These are phyloP conservation scores for Aspergillus alliaceus DNA, from an alignment of 2,329 filamentous ascomycete species.

Conservation along the genomic window DNA sequence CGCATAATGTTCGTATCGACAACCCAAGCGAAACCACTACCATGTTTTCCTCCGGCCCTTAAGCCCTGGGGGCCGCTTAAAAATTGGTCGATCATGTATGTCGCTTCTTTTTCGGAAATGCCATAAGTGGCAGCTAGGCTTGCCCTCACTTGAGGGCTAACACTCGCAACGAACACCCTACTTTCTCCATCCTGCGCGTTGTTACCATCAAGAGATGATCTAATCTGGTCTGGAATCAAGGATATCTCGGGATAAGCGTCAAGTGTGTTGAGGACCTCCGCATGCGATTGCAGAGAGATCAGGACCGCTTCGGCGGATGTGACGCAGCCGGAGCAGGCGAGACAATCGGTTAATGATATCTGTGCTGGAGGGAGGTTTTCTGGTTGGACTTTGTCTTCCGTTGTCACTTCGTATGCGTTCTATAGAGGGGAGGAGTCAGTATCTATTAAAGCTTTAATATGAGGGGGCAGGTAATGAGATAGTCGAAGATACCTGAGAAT, in stretches of 20 bases:
- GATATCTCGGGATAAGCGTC: conserved; percentile 59
- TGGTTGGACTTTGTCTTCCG: conserved; percentile 72
- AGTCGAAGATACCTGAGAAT: conserved; percentile 41
- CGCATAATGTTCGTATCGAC: conserved; percentile 84
- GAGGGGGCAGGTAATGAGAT: neutral
- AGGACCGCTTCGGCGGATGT: conserved; percentile 97
- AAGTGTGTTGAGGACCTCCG: conserved; percentile 81
- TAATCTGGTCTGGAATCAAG: conserved; percentile 20
- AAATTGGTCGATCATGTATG: conserved; percentile 79
- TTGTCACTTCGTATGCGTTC: conserved; percentile 80
- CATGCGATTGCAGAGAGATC: conserved; percentile 89
- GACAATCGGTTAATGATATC: conserved; percentile 94
- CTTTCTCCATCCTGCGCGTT: conserved; percentile 44
- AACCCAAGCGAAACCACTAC: conserved; percentile 82
- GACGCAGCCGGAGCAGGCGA: conserved; percentile 96
- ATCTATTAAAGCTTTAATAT: conserved; percentile 6
- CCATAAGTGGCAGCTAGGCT: conserved; percentile 83
- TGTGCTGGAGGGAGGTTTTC: conserved; percentile 70
- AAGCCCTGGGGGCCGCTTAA: conserved; percentile 71
- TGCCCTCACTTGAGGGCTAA: conserved; percentile 87
- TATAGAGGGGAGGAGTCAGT: conserved; percentile 31
- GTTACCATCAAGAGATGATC: conserved; percentile 47
- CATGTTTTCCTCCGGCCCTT: conserved; percentile 66
- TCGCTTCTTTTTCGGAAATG: conserved; percentile 70
- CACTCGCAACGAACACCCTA: conserved; percentile 84